Evolutionary conservation across 345 rosid genomes (phyloP).

Genomic region (Geranium rotundifolium): DNA sequence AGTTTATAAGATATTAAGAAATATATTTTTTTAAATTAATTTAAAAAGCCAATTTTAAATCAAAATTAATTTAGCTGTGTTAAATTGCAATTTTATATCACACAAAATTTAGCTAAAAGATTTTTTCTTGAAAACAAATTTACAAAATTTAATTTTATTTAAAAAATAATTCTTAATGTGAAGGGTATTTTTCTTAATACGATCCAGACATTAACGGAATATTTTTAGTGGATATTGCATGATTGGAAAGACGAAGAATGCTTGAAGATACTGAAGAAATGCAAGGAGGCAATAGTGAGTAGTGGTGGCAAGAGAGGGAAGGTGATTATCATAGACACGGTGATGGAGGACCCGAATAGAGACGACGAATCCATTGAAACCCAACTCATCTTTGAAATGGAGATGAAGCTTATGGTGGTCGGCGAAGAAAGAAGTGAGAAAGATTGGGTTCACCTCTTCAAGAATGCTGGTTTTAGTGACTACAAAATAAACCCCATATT

Average conservation of each 20-base stretch:
- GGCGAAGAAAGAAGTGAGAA: slow-evolving; percentile 14
- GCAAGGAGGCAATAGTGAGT: slow-evolving; percentile 4
- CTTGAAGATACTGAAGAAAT: too few species aligned
- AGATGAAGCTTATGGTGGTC: slow-evolving; percentile 7
- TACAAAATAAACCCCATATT: slow-evolving; percentile 6
- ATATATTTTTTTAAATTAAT: too few species aligned
- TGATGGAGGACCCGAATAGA: background rate
- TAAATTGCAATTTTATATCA: too few species aligned
- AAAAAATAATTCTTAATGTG: too few species aligned
- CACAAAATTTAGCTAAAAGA: too few species aligned
- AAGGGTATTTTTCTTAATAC: too few species aligned
- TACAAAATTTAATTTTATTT: too few species aligned
- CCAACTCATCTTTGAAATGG: slow-evolving; percentile 14
- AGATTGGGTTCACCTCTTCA: slow-evolving; percentile 18
- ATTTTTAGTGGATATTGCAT: slow-evolving; percentile 7
- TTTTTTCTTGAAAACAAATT: too few species aligned
- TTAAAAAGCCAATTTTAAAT: too few species aligned
- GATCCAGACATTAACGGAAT: too few species aligned
- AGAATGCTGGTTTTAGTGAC: slow-evolving; percentile 14
- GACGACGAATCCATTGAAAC: slow-evolving; percentile 4
- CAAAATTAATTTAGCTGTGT: too few species aligned
- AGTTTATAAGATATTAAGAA: too few species aligned
- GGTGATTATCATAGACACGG: slow-evolving; percentile 5
- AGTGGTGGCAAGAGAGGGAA: background rate
- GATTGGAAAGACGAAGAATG: slow-evolving; percentile 8